Percentiles rank a stretch among this genome's conserved stretches.
Conservation (phyloP, 2,329 filamentous ascomycete genomes). For the Sporothrix sp. region DNA sequence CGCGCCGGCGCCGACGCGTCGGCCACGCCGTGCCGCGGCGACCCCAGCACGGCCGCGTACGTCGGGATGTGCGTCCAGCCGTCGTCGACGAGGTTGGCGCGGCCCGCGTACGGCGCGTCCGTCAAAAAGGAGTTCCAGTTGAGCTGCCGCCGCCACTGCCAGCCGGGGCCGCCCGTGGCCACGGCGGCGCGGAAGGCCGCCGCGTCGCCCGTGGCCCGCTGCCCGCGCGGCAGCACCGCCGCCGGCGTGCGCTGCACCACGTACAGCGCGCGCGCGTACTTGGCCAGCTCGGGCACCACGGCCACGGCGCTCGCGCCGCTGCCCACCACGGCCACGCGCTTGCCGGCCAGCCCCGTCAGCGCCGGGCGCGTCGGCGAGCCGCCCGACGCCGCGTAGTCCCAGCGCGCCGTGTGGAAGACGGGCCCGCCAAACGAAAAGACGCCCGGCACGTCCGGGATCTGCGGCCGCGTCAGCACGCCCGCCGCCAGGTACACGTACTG, state of each 20-base stretch:
- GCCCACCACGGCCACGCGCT: slow-evolving; percentile 39
- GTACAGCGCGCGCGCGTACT: slow-evolving; percentile 39
- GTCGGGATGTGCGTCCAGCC: slow-evolving; percentile 35
- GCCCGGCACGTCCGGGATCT: slow-evolving; percentile 43
- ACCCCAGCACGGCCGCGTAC: slow-evolving; percentile 27
- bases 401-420: slow-evolving; percentile 50
- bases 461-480: slow-evolving; percentile 28
- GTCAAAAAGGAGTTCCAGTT: slow-evolving; percentile 35
- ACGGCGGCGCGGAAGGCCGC: slow-evolving; percentile 26
- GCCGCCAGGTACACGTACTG: slow-evolving; percentile 32
- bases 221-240: slow-evolving; percentile 29
- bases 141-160: slow-evolving; percentile 36
- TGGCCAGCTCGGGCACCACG: slow-evolving; percentile 34
- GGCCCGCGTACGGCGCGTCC: slow-evolving; percentile 24
- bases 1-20: too few species aligned
- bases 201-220: slow-evolving; percentile 32
- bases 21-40: slow-evolving; percentile 22
- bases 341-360: slow-evolving; percentile 36
- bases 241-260: slow-evolving; percentile 49
- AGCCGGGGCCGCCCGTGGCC: slow-evolving; percentile 32
- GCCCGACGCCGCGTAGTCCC: slow-evolving; percentile 35
- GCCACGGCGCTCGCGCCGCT: slow-evolving; percentile 42
- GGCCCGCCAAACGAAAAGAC: slow-evolving; percentile 50
- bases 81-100: slow-evolving; percentile 38
- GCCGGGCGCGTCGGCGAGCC: slow-evolving; percentile 30